Percentiles rank a stretch among this genome's conserved stretches.
Conservation (phyloP, 2,329 filamentous ascomycete genomes). For the Magnaporthiopsis poae region DNA sequence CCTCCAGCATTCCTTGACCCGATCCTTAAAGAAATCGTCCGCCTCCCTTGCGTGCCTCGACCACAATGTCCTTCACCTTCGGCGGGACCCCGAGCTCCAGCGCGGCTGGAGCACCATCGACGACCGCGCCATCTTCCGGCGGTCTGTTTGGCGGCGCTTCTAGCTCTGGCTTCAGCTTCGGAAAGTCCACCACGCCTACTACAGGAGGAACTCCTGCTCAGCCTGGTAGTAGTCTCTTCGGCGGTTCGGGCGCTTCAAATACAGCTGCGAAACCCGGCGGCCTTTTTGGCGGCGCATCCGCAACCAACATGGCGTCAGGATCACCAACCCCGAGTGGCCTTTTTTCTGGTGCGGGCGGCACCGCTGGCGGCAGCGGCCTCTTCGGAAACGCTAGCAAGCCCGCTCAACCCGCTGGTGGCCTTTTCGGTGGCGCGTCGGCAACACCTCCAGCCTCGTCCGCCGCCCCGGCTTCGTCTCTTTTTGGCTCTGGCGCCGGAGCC, state of each 20-base stretch:
- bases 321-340: slow-evolving; percentile 14
- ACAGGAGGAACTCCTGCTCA: slow-evolving; percentile 15
- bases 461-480: slow-evolving; percentile 21
- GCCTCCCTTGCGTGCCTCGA: slow-evolving; percentile 8
- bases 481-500: slow-evolving; percentile 13
- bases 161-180: slow-evolving; percentile 31
- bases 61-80: slow-evolving; percentile 20
- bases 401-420: slow-evolving; percentile 11
- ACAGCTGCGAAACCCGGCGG: slow-evolving; percentile 9
- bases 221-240: slow-evolving; percentile 17
- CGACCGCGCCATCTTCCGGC: slow-evolving; percentile 29
- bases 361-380: slow-evolving; percentile 15
- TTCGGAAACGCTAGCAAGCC: slow-evolving; percentile 25
- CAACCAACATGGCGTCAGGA: slow-evolving; percentile 11
- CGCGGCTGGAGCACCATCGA: slow-evolving; percentile 27
- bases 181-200: slow-evolving; percentile 21
- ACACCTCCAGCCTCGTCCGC: slow-evolving; percentile 12
- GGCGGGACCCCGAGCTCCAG: slow-evolving; percentile 16
- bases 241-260: slow-evolving; percentile 13
- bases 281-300: slow-evolving; percentile 9
- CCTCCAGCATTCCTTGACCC: background rate
- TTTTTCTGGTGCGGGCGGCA: slow-evolving; percentile 5
- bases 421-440: slow-evolving; percentile 23
- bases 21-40: background rate
- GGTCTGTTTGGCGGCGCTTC: slow-evolving; percentile 28